Base-by-base conservation (phyloP, 2,329 filamentous ascomycete genomes). In the Pyrenophora tritici-repentis region DNA sequence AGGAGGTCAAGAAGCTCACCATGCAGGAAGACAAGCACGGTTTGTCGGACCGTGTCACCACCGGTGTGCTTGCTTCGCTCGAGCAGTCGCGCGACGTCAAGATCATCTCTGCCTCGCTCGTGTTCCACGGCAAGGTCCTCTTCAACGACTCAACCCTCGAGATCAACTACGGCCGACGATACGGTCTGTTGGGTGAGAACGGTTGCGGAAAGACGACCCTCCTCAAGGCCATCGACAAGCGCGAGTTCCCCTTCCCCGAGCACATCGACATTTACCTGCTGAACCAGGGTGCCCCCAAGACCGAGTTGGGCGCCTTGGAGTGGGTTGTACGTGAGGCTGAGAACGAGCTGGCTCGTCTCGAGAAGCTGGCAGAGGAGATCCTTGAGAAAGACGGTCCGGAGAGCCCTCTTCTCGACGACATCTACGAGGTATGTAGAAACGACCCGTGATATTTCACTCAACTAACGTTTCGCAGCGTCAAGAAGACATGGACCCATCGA, bases 141-240 rank as follows among this genome's bases (percentile, higher is more conserved):
- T 90, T 99, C 78, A 93, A 87, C 73, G 94, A 99, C 78, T 90
- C 90, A 59, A 95, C 87, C 42, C 83, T 99, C 75, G 95, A 99
- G 78, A 83, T 99, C 70, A 93, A 89, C 74, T 94, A 91, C 74
- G 91, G 89, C 62, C 89, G 92, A 69, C 86, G 94, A 70, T 99
- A 99, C 75, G 94, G 94, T 75, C 82, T 99, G 51, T 81, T 99
- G 60, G 94, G 94, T 71, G 94, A 99, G 84, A 99, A 99, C 88
- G 94, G 94, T 62, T 99, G 94, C 78, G 94, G 94, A 76, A 99
- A 99, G 84, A 95, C 90, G 61, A 99, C 94, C n/a, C 79, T 99
- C 29, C 85, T 99, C 73, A 97, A 97, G 81, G 86, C 94, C 63
- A 96, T 99, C 73, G 88, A 89, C 67, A 87, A 86, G 71, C 89